These are phyloP conservation scores for Penicillium sp. DNA, from an alignment of 2,329 filamentous ascomycete genomes.

Conservation along the genomic window DNA sequence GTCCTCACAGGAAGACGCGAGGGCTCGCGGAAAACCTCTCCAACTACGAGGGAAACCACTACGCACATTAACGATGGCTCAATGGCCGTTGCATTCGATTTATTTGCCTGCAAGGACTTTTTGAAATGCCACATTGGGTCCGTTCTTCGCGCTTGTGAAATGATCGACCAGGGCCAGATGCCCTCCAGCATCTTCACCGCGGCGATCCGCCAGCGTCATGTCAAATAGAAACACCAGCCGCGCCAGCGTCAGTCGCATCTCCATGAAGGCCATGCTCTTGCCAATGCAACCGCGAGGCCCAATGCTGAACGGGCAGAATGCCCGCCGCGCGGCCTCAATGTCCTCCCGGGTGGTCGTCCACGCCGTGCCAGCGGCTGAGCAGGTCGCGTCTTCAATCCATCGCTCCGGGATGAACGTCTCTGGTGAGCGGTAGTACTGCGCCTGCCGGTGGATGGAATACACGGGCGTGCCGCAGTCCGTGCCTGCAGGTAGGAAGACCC, in stretches of 20 bases:
- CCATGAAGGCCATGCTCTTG: constrained; percentile 45
- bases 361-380: constrained; percentile 35
- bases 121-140: constrained; percentile 35
- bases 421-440: constrained; percentile 59
- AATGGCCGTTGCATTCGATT: no score
- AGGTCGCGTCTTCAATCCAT: constrained; percentile 56
- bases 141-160: constrained; percentile 39
- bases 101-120: constrained; percentile 11
- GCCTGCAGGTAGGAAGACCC: constrained; percentile 47
- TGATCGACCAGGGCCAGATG: constrained; percentile 40
- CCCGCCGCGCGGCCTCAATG: constrained; percentile 56
- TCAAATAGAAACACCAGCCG: constrained; percentile 42
- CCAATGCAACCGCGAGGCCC: constrained; percentile 45
- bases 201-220: constrained; percentile 34
- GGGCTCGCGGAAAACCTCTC: no score
- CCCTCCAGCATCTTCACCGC: constrained; percentile 35
- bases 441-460: constrained; percentile 67
- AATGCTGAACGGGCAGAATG: constrained; percentile 63
- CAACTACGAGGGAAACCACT: no score
- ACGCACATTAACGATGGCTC: no score
- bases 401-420: constrained; percentile 62
- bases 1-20: not conserved
- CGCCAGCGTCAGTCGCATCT: constrained; percentile 42
- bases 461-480: constrained; percentile 63
- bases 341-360: constrained; percentile 51